Percentiles rank a stretch among this genome's conserved stretches.
Evolutionary conservation across 371 early-diverging fungal species (phyloP).

Genomic region (Mucor indicus): DNA sequence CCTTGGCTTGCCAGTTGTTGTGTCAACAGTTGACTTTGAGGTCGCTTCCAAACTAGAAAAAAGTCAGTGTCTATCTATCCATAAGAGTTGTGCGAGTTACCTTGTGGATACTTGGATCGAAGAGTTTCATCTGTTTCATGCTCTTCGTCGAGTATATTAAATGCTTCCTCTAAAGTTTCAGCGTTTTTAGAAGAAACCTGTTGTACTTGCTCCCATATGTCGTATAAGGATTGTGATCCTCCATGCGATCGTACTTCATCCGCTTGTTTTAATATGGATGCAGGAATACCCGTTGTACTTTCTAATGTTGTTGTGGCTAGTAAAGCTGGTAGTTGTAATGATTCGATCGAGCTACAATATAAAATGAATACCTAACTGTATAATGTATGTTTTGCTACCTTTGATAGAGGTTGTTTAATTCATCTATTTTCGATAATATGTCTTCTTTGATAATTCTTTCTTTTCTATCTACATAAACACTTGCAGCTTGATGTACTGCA

Average conservation of each 20-base stretch:
- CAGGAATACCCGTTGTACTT: constrained; percentile 69
- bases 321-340: constrained; percentile 68
- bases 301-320: constrained; percentile 72
- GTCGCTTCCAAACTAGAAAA: constrained; percentile 55
- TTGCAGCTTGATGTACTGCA: constrained; percentile 86
- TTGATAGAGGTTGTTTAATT: constrained; percentile 54
- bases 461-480: constrained; percentile 77
- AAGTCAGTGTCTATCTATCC: not conserved
- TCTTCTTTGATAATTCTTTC: constrained; percentile 71
- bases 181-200: constrained; percentile 48
- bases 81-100: constrained; percentile 13
- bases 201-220: constrained; percentile 59
- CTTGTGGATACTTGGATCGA: constrained; percentile 43
- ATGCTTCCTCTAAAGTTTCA: constrained; percentile 61
- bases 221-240: constrained; percentile 59
- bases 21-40: constrained; percentile 62
- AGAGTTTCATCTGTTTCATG: constrained; percentile 64
- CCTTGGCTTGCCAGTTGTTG: constrained; percentile 60
- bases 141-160: constrained; percentile 73
- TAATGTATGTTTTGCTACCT: constrained; percentile 19
- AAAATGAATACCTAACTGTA: not conserved
- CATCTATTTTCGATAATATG: constrained; percentile 58
- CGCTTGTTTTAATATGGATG: constrained; percentile 59
- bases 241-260: constrained; percentile 74
- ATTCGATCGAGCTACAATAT: constrained; percentile 51